Conservation (phyloP, 768 basidiomycete genomes). For the Scleroderma citrinum region DNA sequence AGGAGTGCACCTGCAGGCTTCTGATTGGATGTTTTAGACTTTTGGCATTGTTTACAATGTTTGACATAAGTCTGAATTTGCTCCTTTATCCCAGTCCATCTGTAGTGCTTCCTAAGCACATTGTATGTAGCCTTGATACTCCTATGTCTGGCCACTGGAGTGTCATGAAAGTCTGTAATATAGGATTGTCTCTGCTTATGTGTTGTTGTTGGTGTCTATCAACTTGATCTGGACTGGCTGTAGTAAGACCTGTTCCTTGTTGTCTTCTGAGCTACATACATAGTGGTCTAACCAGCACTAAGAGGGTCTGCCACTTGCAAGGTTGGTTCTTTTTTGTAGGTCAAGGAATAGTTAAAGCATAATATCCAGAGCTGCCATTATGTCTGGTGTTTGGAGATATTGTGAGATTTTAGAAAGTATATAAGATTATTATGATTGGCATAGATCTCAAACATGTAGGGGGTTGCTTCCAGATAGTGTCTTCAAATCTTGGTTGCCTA, state of each 20-base stretch:
- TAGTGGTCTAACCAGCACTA: too few species aligned
- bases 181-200: not conserved
- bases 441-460: not conserved
- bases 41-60: not conserved
- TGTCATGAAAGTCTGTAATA: not conserved
- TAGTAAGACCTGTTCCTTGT: not conserved
- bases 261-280: too few species aligned
- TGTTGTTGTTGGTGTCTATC: not conserved
- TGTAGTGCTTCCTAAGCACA: not conserved
- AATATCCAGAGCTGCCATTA: not conserved
- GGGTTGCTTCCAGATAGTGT: not conserved
- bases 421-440: not conserved
- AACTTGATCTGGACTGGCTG: not conserved
- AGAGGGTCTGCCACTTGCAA: too few species aligned
- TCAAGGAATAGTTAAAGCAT: not conserved
- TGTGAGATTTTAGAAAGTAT: not conserved
- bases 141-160: not conserved
- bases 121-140: not conserved
- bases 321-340: not conserved
- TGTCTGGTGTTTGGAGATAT: not conserved
- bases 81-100: not conserved
- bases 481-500: not conserved
- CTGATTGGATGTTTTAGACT: not conserved
- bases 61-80: not conserved
- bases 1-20: not conserved